Percentiles rank a stretch among this genome's conserved stretches.
phyloP scores from a whole-genome alignment of 2,329 filamentous ascomycete species.

The Rasamsonia emersonii region DNA sequence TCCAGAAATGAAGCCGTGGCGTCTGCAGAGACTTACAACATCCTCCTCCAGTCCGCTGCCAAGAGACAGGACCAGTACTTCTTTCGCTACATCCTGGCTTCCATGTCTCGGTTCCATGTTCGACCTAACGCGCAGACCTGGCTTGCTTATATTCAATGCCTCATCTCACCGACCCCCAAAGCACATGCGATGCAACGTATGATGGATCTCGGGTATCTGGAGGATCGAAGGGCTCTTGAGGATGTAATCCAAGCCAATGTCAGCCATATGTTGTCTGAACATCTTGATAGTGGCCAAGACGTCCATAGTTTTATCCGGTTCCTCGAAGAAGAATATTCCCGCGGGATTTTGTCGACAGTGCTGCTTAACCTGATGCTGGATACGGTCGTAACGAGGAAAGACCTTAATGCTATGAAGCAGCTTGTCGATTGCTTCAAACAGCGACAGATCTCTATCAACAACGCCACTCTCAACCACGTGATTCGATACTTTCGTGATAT shows the following conservation, averaged over 20 bases:
- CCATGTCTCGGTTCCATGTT: conserved; percentile 31
- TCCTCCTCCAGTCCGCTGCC: conserved; percentile 32
- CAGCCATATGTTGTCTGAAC: conserved; percentile 21
- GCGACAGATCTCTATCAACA: conserved; percentile 18
- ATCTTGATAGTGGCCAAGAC: conserved; percentile 25
- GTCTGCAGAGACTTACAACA: conserved; percentile 36
- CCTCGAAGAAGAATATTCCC: conserved; percentile 28
- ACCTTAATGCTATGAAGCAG: conserved; percentile 18
- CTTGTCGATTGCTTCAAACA: conserved; percentile 24
- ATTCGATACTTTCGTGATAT: conserved; percentile 20
- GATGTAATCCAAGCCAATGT: conserved; percentile 23
- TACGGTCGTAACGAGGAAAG: conserved; percentile 17
- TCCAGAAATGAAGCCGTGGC: conserved; percentile 26
- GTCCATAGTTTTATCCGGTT: conserved; percentile 28
- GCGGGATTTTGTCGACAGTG: conserved; percentile 28
- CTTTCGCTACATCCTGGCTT: conserved; percentile 29
- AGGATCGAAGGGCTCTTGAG: conserved; percentile 15
- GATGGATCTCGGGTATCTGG: conserved; percentile 22
- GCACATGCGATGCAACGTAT: conserved; percentile 22
- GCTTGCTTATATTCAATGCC: conserved; percentile 29
- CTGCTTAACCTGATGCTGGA: conserved; percentile 31
- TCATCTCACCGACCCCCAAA: conserved; percentile 20
- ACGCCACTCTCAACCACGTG: conserved; percentile 20
- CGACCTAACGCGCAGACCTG: conserved; percentile 35
- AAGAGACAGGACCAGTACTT: conserved; percentile 27